Evolutionary conservation across 148 eudicot genomes (phyloP).

Genomic region (Polygonum maritimum): DNA sequence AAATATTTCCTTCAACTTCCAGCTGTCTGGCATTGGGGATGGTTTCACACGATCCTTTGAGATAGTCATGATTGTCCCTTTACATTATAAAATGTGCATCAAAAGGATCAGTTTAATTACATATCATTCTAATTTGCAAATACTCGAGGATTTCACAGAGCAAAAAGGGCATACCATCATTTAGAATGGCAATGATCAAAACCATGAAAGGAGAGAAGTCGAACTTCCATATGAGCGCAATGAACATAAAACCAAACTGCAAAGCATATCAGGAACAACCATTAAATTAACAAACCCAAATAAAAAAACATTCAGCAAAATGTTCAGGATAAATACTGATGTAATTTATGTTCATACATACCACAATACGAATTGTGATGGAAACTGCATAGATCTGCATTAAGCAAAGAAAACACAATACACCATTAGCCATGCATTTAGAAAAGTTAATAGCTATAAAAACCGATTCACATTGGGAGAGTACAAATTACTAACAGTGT

Average conservation of each 20-base stretch:
- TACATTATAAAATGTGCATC: background rate
- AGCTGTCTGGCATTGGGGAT: slow-evolving; percentile 91
- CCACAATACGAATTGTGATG: slow-evolving; percentile 99
- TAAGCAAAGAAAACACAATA: background rate
- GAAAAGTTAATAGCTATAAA: background rate
- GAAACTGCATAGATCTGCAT: slow-evolving; percentile 95
- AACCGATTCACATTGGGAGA: background rate
- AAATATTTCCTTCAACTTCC: slow-evolving; percentile 90
- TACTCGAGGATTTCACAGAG: background rate
- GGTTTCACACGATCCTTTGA: slow-evolving; percentile 96
- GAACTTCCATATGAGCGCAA: slow-evolving; percentile 89
- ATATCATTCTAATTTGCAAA: background rate
- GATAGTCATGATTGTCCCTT: slow-evolving; percentile 96
- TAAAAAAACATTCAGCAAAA: background rate
- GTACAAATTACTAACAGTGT: slow-evolving; percentile 48
- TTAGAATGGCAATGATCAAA: slow-evolving; percentile 90
- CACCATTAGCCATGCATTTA: background rate
- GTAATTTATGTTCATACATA: slow-evolving; percentile 27
- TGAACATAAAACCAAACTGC: slow-evolving; percentile 90
- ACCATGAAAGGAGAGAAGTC: slow-evolving; percentile 99
- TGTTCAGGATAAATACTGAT: background rate
- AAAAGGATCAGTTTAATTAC: background rate
- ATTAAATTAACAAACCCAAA: background rate
- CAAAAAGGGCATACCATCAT: slow-evolving; percentile 54
- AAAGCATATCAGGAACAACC: slow-evolving; percentile 7